phyloP scores from a whole-genome alignment of 805 yeast species.

The Brettanomyces sp. region DNA sequence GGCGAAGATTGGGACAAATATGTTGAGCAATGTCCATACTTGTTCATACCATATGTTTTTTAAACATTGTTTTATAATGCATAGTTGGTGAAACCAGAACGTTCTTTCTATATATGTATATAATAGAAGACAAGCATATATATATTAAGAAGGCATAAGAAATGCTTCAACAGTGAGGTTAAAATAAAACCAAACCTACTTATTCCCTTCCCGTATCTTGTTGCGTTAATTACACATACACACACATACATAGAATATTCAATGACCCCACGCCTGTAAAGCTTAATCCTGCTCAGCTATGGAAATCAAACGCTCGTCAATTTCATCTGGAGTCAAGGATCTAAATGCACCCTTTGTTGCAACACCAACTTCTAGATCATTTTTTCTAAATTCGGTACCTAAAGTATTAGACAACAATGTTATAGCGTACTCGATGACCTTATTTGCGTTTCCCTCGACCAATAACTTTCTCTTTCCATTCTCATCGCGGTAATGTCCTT shows the following conservation, averaged over 20 bases:
- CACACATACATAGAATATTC: too few species aligned
- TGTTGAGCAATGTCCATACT: conserved; percentile 78
- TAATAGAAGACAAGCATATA: not conserved
- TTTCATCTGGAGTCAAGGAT: conserved; percentile 71
- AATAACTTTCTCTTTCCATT: conserved; percentile 31
- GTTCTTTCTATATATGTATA: not conserved
- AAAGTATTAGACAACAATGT: conserved; percentile 76
- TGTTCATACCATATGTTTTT: conserved; percentile 81
- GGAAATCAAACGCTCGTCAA: conserved; percentile 86
- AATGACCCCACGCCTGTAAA: not conserved
- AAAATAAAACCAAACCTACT: too few species aligned
- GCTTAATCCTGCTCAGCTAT: conserved; percentile 90
- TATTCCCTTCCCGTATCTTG: too few species aligned
- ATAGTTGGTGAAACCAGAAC: not conserved
- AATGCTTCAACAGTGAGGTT: too few species aligned
- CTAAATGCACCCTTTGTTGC: conserved; percentile 67
- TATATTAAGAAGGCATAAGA: not conserved
- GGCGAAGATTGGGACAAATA: conserved; percentile 93
- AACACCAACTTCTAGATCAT: conserved; percentile 88
- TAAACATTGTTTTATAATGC: conserved; percentile 19
- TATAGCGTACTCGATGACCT: conserved; percentile 86
- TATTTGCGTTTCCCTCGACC: conserved; percentile 78
- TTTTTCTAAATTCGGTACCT: conserved; percentile 88
- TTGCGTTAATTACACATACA: too few species aligned
- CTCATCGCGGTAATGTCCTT: conserved; percentile 3